These are phyloP conservation scores for Phytophthora cryptogea DNA, from an alignment of 352 stramenopile species.

Conservation along the genomic window DNA sequence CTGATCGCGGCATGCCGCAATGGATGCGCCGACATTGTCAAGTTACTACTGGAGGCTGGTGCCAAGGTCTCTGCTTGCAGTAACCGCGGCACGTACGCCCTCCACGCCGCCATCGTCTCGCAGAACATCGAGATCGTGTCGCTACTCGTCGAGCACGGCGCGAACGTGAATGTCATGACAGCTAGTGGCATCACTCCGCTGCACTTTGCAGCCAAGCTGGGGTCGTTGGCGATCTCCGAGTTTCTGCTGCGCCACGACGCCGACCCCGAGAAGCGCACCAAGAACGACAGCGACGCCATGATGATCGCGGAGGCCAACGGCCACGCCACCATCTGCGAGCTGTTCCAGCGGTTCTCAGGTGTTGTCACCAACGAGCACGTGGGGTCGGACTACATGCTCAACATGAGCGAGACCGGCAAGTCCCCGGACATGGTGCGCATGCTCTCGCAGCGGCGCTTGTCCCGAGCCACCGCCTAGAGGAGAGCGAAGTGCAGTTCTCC, in stretches of 20 bases:
- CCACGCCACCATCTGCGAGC: conserved; percentile 63
- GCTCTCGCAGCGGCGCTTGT: conserved; percentile 40
- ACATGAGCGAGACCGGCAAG: conserved; percentile 41
- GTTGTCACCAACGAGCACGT: conserved; percentile 27
- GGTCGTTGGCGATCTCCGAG: conserved; percentile 59
- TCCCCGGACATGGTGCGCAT: conserved; percentile 44
- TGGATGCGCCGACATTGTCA: conserved; percentile 57
- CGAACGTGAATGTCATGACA: conserved; percentile 74
- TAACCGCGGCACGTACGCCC: conserved; percentile 58
- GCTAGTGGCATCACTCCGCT: conserved; percentile 75
- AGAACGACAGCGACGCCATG: conserved; percentile 77
- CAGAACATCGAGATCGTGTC: conserved; percentile 70
- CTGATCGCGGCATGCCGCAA: conserved; percentile 75
- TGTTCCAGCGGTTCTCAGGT: conserved; percentile 59
- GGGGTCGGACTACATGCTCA: conserved; percentile 34
- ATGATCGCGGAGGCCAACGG: conserved; percentile 77
- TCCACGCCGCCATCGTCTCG: conserved; percentile 71
- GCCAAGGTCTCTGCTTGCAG: conserved; percentile 51
- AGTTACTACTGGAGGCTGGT: conserved; percentile 54
- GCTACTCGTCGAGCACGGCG: conserved; percentile 61
- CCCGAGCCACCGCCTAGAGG: conserved; percentile 16
- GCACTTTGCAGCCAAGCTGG: conserved; percentile 76
- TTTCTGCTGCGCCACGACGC: conserved; percentile 69
- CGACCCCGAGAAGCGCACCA: conserved; percentile 69
- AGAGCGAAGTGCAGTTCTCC: conserved; percentile 7